Percentiles rank a stretch among this genome's conserved stretches.
These are phyloP conservation scores for Warburgia ugandensis DNA, from an alignment of 164 flowering plant species.

Conservation along the genomic window DNA sequence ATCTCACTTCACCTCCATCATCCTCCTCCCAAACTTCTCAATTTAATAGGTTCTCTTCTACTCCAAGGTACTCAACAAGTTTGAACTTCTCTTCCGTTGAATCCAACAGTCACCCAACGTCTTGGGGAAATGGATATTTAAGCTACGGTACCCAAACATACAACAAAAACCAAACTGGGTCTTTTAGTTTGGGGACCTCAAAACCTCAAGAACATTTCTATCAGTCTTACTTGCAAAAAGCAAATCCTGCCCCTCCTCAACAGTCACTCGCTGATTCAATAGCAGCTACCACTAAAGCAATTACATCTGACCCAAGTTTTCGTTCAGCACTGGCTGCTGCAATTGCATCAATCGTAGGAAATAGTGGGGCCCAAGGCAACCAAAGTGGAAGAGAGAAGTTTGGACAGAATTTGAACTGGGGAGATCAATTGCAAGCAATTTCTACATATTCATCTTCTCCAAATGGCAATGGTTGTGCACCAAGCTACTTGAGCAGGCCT, in stretches of 20 bases:
- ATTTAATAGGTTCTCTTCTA: slow-evolving; percentile 29
- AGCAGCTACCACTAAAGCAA: slow-evolving; percentile 78
- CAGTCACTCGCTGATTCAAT: slow-evolving; percentile 32
- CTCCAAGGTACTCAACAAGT: too few relatives aligned
- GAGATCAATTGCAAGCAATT: slow-evolving; percentile 22
- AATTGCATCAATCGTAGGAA: slow-evolving; percentile 55
- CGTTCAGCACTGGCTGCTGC: slow-evolving; percentile 75
- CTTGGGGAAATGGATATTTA: slow-evolving; percentile 32
- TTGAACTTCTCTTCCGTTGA: slow-evolving; percentile 23
- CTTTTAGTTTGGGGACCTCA: slow-evolving; percentile 22
- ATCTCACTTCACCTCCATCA: slow-evolving; percentile 54
- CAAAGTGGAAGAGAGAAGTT: slow-evolving; percentile 2
- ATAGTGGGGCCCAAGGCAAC: slow-evolving; percentile 12
- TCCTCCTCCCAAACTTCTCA: slow-evolving; percentile 31
- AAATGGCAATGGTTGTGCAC: slow-evolving; percentile 32
- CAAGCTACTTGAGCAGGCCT: slow-evolving; percentile 35
- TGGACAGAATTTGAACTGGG: slow-evolving; percentile 29
- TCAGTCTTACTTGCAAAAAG: slow-evolving; percentile 36
- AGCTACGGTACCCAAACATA: slow-evolving; percentile 30
- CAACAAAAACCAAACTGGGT: slow-evolving; percentile 25
- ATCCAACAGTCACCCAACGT: slow-evolving; percentile 24
- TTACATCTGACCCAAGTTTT: slow-evolving; percentile 79
- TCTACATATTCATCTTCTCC: slow-evolving; percentile 18
- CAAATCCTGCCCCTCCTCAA: slow-evolving; percentile 9
- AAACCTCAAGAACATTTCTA: slow-evolving; percentile 35